A percentile compares a stretch with the other conserved stretches of the same genome.
Evolutionary conservation across 768 basidiomycete species (phyloP).

Genomic region (Trametes cinnabarina): DNA sequence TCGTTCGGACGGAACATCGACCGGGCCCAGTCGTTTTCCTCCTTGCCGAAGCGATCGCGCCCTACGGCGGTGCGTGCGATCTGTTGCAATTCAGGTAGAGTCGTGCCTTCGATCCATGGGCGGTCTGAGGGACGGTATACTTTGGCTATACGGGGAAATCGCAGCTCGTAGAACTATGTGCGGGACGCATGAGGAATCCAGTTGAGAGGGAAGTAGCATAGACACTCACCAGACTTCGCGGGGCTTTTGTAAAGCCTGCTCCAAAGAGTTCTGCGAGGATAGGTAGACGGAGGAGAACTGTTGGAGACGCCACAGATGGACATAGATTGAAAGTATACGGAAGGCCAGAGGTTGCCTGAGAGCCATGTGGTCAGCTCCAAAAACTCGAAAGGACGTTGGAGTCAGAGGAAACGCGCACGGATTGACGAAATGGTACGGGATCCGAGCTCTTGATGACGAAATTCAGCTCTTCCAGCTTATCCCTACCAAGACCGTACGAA

Average conservation of each 20-base stretch:
- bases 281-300: conserved; percentile 56
- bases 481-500: conserved; percentile 70
- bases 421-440: conserved; percentile 30
- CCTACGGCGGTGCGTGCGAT: conserved; percentile 57
- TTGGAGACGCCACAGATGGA: conserved; percentile 48
- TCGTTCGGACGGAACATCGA: conserved; percentile 38
- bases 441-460: conserved; percentile 55
- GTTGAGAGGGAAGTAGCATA: not conserved
- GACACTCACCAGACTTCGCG: conserved; percentile 47
- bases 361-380: not conserved
- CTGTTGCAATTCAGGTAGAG: conserved; percentile 48
- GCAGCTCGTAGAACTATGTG: conserved; percentile 72
- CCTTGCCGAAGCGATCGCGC: conserved; percentile 48
- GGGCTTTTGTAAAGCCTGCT: conserved; percentile 79
- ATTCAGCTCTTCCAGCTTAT: conserved; percentile 70
- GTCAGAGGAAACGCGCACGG: conserved; percentile 22
- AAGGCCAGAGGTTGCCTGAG: conserved; percentile 27
- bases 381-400: no score
- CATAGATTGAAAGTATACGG: conserved; percentile 56
- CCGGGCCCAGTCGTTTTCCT: conserved; percentile 46
- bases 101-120: conserved; percentile 56
- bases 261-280: conserved; percentile 74
- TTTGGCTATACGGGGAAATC: conserved; percentile 80
- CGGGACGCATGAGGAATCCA: no score
- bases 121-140: conserved; percentile 60